Percentiles rank a stretch among this genome's conserved stretches.
phyloP scores from a whole-genome alignment of 495 filamentous ascomycete species.

The Penicillium arizonense region DNA sequence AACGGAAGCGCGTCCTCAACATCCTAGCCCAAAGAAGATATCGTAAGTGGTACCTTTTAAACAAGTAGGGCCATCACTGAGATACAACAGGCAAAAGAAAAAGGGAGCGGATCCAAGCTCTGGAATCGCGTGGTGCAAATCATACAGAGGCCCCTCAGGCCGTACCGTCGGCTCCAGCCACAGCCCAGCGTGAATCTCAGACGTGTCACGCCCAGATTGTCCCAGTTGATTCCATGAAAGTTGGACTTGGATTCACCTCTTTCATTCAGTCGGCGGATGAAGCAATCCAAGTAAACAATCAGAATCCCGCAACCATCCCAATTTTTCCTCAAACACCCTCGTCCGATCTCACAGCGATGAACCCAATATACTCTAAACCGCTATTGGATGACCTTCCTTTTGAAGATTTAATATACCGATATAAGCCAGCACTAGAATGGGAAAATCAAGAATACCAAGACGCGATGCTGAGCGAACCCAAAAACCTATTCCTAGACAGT shows the following conservation, averaged over 20 bases:
- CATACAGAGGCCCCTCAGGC: background rate
- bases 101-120: constrained; percentile 7
- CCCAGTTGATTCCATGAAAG: no score
- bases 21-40: constrained; percentile 51
- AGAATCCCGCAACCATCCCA: no score
- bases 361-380: no score
- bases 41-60: constrained; percentile 24
- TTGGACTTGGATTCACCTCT: no score
- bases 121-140: background rate
- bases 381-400: no score
- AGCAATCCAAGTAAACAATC: no score
- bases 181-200: background rate
- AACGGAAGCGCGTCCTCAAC: constrained; percentile 49
- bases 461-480: background rate
- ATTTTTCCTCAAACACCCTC: no score
- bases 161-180: background rate
- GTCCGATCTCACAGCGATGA: no score
- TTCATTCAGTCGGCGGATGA: no score
- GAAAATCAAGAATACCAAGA: background rate
- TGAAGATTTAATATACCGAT: no score
- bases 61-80: background rate
- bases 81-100: constrained; percentile 1
- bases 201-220: background rate
- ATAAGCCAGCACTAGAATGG: no score
- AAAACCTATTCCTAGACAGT: background rate